Evolutionary conservation across 164 flowering plant genomes (phyloP), one percentile per base, ranked within the genome.

Genomic region (Buxus sempervirens): DNA sequence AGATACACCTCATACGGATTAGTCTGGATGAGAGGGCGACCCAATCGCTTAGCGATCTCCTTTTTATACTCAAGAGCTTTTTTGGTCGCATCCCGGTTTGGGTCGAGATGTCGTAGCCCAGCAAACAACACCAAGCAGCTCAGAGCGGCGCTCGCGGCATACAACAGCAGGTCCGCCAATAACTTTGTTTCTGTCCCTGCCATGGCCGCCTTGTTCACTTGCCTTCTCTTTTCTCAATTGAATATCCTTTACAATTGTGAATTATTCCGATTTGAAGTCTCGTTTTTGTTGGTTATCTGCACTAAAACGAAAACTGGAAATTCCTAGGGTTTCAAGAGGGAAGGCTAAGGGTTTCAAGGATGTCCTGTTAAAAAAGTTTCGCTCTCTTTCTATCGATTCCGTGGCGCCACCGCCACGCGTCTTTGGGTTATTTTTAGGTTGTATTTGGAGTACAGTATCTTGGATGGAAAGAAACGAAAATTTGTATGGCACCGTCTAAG

Each of bases 61-160:
- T 89, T 92, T 87, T 89, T 95, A 36, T 85, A 89, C 54, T 92
- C 86, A 0, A 83, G 75, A 6, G 97, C 98, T 66, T 89, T 92
- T 76, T 96, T 87, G 64, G 87, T 70, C 7, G 99, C 83, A 15
- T 81, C 98, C 0, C 97, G 93, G 75, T 96, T 87, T 2, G 98
- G 99, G 83, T 96, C 99, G 32, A 96, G 85, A 21, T 85, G 91
- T 9, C 87, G 81, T 36, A 90, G 87, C 19, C 97, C 98, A 0
- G 73, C 91, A 69, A 86, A 86, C 64, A 91, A 63, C 0, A 96
- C 95, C 75, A 91, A 64, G 59, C 87, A 86, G 56, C 99, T 93
- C 18, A 93, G 65, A 10, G 98, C 97, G 0, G 99, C 98, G 71
- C 98, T 90, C 9, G 95, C 97, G 0, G 96, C 98, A 76, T 87